phyloP scores from a whole-genome alignment of 495 filamentous ascomycete species.

The Hypoxylon fragiforme region DNA sequence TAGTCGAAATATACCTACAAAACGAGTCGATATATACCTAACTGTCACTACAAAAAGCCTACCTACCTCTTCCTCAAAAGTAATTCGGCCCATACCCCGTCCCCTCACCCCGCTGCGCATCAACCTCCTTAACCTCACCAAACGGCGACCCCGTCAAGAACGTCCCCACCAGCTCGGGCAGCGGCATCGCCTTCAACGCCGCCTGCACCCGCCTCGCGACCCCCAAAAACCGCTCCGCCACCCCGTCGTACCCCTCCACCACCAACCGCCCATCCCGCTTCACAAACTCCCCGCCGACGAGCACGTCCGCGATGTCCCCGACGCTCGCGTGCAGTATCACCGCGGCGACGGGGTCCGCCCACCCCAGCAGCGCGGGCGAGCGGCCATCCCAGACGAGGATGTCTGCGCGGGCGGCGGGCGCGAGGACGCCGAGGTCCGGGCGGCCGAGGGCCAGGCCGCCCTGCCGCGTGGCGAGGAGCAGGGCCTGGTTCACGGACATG shows the following conservation, averaged over 20 bases:
- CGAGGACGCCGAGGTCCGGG: constrained; percentile 47
- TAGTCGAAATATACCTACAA: no score
- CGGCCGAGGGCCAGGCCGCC: constrained; percentile 48
- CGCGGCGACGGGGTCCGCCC: constrained; percentile 53
- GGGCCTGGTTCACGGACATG: constrained; percentile 51
- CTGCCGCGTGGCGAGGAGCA: constrained; percentile 50
- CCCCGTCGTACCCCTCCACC: constrained; percentile 18
- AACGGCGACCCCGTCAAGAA: constrained; percentile 2
- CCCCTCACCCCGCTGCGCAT: constrained; percentile 1
- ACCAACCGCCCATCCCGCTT: constrained; percentile 42
- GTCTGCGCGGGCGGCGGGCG: constrained; percentile 48
- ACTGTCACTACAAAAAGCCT: no score
- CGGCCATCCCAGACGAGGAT: constrained; percentile 51
- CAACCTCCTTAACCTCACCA: neutral
- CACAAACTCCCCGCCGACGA: constrained; percentile 48
- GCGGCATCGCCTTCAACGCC: neutral
- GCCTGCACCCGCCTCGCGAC: neutral
- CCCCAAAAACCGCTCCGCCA: constrained; percentile 1
- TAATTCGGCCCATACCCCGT: constrained; percentile 7
- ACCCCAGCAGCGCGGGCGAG: constrained; percentile 48
- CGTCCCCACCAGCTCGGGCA: neutral
- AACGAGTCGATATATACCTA: no score
- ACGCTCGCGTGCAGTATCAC: constrained; percentile 52
- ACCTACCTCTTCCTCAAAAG: no score
- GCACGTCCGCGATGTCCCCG: constrained; percentile 50